Conservation (phyloP, 2,329 filamentous ascomycete genomes). For the Aaosphaeria pasadenensis region DNA sequence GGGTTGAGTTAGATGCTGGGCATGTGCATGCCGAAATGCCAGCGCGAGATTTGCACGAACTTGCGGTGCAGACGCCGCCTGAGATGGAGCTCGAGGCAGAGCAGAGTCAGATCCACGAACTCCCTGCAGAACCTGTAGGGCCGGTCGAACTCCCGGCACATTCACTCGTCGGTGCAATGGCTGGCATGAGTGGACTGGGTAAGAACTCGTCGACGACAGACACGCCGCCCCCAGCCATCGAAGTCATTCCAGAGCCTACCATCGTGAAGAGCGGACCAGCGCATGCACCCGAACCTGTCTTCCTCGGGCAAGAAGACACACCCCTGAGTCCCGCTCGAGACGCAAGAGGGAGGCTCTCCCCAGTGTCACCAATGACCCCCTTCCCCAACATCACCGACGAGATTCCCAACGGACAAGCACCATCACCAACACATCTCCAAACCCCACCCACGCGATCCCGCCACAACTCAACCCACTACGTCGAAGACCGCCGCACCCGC, state of each 20-base stretch:
- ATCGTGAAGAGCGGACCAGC: conserved; percentile 39
- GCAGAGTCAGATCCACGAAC: conserved; percentile 18
- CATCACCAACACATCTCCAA: neutral
- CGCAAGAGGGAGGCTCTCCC: conserved; percentile 13
- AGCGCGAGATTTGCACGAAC: conserved; percentile 15
- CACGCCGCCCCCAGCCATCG: conserved; percentile 10
- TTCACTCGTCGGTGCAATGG: neutral
- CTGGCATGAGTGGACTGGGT: neutral
- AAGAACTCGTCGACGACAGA: neutral
- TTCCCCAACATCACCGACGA: neutral
- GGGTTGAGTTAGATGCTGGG: conserved; percentile 22
- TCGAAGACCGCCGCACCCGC: conserved; percentile 27
- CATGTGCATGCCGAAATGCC: conserved; percentile 11
- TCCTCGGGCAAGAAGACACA: conserved; percentile 4
- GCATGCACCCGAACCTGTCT: conserved; percentile 47
- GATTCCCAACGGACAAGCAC: neutral
- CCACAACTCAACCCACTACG: conserved; percentile 19
- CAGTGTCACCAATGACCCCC: neutral
- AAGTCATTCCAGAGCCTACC: conserved; percentile 31
- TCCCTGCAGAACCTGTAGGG: conserved; percentile 24
- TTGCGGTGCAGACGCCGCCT: conserved; percentile 14
- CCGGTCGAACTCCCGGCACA: conserved; percentile 20
- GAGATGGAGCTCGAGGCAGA: conserved; percentile 20
- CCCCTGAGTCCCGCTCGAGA: conserved; percentile 13
- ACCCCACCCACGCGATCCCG: conserved; percentile 10